phyloP scores from a whole-genome alignment of 2,329 filamentous ascomycete species.

The Pezicula radicicola region DNA sequence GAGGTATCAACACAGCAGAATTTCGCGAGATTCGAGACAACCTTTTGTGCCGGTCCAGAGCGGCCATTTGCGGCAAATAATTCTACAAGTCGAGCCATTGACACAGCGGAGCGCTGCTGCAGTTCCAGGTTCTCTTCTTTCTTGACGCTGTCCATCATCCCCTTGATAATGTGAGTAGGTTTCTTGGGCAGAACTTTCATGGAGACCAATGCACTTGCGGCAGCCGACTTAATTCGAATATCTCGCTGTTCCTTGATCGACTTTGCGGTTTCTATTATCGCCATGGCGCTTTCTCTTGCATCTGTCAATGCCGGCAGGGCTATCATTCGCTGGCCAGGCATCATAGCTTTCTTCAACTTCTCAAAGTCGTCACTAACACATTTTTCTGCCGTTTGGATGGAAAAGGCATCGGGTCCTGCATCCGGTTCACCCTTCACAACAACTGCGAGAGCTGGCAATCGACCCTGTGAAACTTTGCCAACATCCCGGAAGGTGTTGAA shows the following conservation, averaged over 20 bases:
- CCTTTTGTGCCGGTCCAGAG: constrained; percentile 86
- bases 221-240: constrained; percentile 79
- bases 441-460: constrained; percentile 78
- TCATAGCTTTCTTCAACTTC: constrained; percentile 81
- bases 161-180: constrained; percentile 87
- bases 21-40: constrained; percentile 92
- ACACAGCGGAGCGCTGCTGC: constrained; percentile 80
- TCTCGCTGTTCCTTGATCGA: constrained; percentile 78
- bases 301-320: constrained; percentile 77
- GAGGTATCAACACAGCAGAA: constrained; percentile 98
- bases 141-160: constrained; percentile 98
- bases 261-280: constrained; percentile 77
- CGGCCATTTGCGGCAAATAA: constrained; percentile 79
- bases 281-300: constrained; percentile 65
- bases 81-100: constrained; percentile 81
- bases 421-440: constrained; percentile 92
- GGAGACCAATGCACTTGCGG: constrained; percentile 85
- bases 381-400: constrained; percentile 81
- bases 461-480: constrained; percentile 72
- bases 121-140: constrained; percentile 87
- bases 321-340: constrained; percentile 83
- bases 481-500: constrained; percentile 90
- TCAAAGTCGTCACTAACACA: constrained; percentile 85
- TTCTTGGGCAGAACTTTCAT: constrained; percentile 89
- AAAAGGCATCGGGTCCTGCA: constrained; percentile 90